Evolutionary conservation across 306 rosid genomes (phyloP), one percentile per base, ranked within the genome.

Genomic region (Urtica urens): DNA sequence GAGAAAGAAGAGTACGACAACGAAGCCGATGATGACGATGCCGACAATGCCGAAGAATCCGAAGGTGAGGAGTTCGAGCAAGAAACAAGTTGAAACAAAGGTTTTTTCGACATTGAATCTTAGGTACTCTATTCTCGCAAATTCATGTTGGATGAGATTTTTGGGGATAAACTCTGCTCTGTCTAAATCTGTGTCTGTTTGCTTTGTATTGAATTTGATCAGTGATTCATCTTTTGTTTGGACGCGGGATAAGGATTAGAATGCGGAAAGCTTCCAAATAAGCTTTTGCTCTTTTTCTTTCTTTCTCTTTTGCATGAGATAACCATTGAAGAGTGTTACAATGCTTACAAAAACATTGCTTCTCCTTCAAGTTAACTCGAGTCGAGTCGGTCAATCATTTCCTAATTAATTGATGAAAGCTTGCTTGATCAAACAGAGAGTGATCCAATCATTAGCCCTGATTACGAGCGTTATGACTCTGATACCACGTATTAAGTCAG

Each of bases 51-150:
- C 45, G 97, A 84, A 53, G 95, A 83, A 46, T 78, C 93, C 4
- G 96, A 83, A 47, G 94, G 86, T 3, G 96, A 88, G 74, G 94
- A 88, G 21, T 83, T 81, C 63, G 97, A 84, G 77, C 95, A 81
- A 58, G 97, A 88, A 81, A 81, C 95, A 21, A 75, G 82, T 55
- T 88, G 76, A 88, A 70, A 46, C 20, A 9, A 42, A 19, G 47
- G 6, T 1, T 3, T 3, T 42, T 10, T 19, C 19, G 22, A 3
- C 10, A 25, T 27, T 48, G 3, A 12, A 20, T 19, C 1, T 2
- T 6, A 23, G 15, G 35, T 24, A 47, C 27, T 13, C 1, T 27
- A 26, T 24, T 31, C 23, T 48, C 17, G 10, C 2, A 8, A 7
- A 38, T 49, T 27, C 16, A 47, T 16, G 3, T 1, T 12, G 33